Percentiles rank a stretch among this genome's conserved stretches.
Evolutionary conservation across 2,329 filamentous ascomycete species (phyloP).

Genomic region (Botrytis tulipae): DNA sequence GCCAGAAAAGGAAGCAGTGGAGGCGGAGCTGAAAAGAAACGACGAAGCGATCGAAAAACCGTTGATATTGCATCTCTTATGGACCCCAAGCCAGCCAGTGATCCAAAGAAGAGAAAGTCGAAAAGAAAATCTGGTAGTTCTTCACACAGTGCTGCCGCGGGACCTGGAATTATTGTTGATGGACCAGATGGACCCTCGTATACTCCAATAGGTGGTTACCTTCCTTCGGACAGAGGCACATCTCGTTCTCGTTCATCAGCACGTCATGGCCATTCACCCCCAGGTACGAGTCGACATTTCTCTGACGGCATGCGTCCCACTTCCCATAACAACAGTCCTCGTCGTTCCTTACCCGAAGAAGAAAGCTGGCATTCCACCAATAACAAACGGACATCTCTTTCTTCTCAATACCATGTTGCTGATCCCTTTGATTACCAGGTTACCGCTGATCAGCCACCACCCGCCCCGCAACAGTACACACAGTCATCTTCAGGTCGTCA

Average conservation of each 20-base stretch:
- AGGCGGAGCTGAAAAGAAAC: conserved; percentile 34
- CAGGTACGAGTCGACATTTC: conserved; percentile 32
- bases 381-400: conserved; percentile 38
- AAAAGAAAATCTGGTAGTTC: conserved; percentile 36
- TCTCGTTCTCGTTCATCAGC: conserved; percentile 38
- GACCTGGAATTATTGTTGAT: conserved; percentile 48
- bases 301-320: conserved; percentile 37
- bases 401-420: conserved; percentile 36
- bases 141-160: conserved; percentile 32
- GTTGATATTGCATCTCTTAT: conserved; percentile 35
- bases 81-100: conserved; percentile 18
- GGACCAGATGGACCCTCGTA: conserved; percentile 49
- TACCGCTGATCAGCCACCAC: conserved; percentile 32
- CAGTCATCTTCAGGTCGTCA: conserved; percentile 36
- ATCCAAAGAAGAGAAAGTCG: conserved; percentile 34
- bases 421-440: conserved; percentile 43
- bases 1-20: conserved; percentile 30
- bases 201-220: conserved; percentile 45
- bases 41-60: conserved; percentile 30
- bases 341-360: conserved; percentile 48
- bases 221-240: conserved; percentile 35
- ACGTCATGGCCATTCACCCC: conserved; percentile 26
- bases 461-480: conserved; percentile 37
- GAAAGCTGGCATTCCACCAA: conserved; percentile 43
- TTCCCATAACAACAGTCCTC: conserved; percentile 40